A percentile compares a stretch with the other conserved stretches of the same genome.
These are phyloP conservation scores for Quercus agrifolia DNA, from an alignment of 306 rosid genomes.

Conservation along the genomic window DNA sequence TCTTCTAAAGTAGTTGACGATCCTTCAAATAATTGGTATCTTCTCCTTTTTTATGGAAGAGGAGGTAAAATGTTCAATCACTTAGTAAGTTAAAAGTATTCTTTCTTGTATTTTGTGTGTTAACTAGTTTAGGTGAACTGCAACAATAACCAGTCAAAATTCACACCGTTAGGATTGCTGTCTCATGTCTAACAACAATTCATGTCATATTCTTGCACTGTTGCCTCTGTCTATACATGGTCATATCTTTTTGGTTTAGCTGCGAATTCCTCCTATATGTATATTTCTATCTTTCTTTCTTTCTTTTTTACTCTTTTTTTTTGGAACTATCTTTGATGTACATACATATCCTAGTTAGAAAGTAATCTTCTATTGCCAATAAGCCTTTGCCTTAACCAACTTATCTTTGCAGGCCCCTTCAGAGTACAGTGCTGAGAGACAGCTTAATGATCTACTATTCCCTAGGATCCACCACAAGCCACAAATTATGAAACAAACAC, in stretches of 20 bases:
- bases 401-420: constrained; percentile 71
- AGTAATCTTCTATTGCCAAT: constrained; percentile 9
- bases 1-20: not conserved
- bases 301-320: not conserved
- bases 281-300: not conserved
- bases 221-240: not conserved
- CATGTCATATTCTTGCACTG: not conserved
- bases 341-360: constrained; percentile 1
- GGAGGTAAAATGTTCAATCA: not conserved
- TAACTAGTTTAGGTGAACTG: not conserved
- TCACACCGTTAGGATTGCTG: not conserved
- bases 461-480: constrained; percentile 62
- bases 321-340: not conserved
- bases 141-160: not conserved
- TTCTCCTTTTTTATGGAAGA: not conserved
- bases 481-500: constrained; percentile 56
- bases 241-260: not conserved
- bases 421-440: constrained; percentile 84
- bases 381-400: constrained; percentile 1
- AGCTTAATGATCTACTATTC: constrained; percentile 73
- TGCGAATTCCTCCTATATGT: no score
- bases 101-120: not conserved
- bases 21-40: not conserved
- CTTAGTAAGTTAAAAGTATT: not conserved
- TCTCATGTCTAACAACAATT: not conserved